Evolutionary conservation across 164 flowering plant species (phyloP).

Genomic region (Litsea cubeba): DNA sequence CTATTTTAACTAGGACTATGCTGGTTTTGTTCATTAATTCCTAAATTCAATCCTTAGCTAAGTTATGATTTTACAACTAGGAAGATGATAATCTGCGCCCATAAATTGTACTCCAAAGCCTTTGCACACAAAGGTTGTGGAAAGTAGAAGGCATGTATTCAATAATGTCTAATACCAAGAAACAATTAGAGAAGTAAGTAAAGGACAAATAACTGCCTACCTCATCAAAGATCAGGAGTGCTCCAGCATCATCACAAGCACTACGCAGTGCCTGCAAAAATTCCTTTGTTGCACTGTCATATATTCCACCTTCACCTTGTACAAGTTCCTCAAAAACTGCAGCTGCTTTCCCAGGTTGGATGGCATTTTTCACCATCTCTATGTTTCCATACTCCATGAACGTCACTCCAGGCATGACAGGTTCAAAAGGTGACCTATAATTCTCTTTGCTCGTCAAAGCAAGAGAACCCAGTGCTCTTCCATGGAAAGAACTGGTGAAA

Average conservation of each 20-base stretch:
- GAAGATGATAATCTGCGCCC: no score
- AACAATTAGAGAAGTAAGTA: not conserved
- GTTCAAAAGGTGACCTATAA: conserved; percentile 80
- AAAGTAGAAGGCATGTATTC: not conserved
- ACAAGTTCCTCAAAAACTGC: conserved; percentile 96
- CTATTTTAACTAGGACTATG: no score
- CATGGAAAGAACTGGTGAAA: conserved; percentile 77
- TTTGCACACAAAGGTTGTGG: no score
- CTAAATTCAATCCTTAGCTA: no score
- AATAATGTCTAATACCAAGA: not conserved
- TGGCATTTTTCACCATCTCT: conserved; percentile 46
- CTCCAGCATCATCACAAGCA: conserved; percentile 80
- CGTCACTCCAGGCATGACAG: conserved; percentile 93
- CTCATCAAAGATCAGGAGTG: conserved; percentile 90
- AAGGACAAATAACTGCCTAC: conserved; percentile 25
- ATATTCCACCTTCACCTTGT: conserved; percentile 96
- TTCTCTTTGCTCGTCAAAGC: conserved; percentile 92
- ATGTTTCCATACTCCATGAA: conserved; percentile 79
- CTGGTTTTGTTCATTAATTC: no score
- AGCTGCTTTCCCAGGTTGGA: conserved; percentile 58
- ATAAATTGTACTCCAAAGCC: no score
- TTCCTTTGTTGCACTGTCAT: conserved; percentile 72
- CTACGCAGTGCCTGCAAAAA: conserved; percentile 59
- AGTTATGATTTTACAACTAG: no score
- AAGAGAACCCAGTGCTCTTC: conserved; percentile 92